Evolutionary conservation across 257 asterid species (phyloP).

Genomic region (Striga asiatica): DNA sequence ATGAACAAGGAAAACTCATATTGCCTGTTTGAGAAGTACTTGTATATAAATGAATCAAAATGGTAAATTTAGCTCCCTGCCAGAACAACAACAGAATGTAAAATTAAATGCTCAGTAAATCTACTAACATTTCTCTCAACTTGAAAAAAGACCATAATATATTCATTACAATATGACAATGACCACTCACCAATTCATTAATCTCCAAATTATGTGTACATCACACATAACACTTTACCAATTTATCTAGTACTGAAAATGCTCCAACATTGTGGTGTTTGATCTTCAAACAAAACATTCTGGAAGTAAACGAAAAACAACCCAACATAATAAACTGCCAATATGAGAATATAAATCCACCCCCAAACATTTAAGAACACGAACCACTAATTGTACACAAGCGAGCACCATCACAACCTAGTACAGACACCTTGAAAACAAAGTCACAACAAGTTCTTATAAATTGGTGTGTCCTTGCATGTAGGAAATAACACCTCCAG

Average conservation of each 20-base stretch:
- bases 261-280: not conserved
- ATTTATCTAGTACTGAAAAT: not conserved
- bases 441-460: too few species aligned
- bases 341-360: not conserved
- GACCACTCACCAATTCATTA: too few species aligned
- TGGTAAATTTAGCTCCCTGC: constrained; percentile 1
- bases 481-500: not conserved
- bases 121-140: not conserved
- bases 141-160: not conserved
- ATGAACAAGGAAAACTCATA: not conserved
- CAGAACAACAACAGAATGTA: not conserved
- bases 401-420: not conserved
- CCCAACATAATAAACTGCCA: not conserved
- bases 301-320: not conserved
- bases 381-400: not conserved
- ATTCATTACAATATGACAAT: too few species aligned
- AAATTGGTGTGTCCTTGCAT: too few species aligned
- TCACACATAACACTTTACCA: too few species aligned
- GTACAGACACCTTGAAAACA: not conserved
- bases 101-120: not conserved
- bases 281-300: not conserved
- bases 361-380: not conserved
- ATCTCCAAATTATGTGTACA: not conserved
- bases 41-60: not conserved
- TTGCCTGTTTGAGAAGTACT: not conserved